Conservation (phyloP, 495 filamentous ascomycete species). For the Penicillium ochrochloron region DNA sequence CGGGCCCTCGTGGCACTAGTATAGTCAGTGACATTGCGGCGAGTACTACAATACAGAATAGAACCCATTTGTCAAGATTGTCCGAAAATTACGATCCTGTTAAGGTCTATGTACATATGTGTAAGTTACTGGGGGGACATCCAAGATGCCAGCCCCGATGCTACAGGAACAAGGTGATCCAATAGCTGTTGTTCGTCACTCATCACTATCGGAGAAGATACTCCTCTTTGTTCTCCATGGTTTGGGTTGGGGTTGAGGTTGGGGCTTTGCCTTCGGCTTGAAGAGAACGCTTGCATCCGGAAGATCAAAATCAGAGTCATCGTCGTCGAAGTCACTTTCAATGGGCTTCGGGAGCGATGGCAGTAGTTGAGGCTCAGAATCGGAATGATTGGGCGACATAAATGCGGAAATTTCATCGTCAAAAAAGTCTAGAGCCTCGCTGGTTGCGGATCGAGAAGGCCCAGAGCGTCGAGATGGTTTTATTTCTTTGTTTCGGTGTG, state of each 20-base stretch:
- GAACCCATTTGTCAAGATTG: neutral
- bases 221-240: neutral
- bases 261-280: constrained; percentile 11
- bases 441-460: neutral
- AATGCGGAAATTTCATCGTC: constrained; percentile 10
- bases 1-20: constrained; percentile 30
- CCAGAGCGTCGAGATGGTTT: constrained; percentile 4
- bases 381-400: constrained; percentile 20
- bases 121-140: neutral
- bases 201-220: constrained; percentile 23
- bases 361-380: constrained; percentile 4
- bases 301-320: constrained; percentile 21
- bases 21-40: neutral
- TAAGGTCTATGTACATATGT: constrained; percentile 12
- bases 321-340: constrained; percentile 23
- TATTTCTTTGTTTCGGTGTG: neutral
- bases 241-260: neutral
- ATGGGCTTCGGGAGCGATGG: neutral
- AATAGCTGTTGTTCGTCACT: constrained; percentile 20
- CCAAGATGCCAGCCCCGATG: neutral
- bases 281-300: constrained; percentile 22
- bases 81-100: neutral
- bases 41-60: neutral
- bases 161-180: neutral
- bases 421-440: neutral